Conservation (phyloP, 148 eudicot species). For the Beta vulgaris region DNA sequence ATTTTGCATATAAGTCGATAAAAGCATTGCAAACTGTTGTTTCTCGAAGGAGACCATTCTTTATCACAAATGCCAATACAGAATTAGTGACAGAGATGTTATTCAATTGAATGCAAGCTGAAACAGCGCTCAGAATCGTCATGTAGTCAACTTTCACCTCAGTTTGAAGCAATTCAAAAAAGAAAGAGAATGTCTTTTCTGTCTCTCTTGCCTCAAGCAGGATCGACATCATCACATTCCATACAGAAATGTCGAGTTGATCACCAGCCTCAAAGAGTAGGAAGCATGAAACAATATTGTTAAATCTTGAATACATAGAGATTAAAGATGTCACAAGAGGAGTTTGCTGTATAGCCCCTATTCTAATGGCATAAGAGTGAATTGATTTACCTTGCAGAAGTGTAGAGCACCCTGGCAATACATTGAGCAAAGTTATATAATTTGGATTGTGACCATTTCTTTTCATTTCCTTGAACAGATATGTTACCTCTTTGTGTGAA, state of each 20-base stretch:
- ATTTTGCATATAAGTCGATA: conserved; percentile 47
- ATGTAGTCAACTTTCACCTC: conserved; percentile 44
- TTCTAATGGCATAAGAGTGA: conserved; percentile 47
- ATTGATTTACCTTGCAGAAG: conserved; percentile 49
- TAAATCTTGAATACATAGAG: conserved; percentile 59
- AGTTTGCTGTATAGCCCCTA: conserved; percentile 31
- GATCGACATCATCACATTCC: conserved; percentile 63
- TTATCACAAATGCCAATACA: conserved; percentile 32
- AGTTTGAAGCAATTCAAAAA: conserved; percentile 36
- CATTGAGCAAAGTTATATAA: conserved; percentile 50
- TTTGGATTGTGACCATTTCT: conserved; percentile 41
- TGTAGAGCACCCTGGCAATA: conserved; percentile 41
- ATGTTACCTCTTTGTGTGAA: conserved; percentile 28
- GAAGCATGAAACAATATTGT: conserved; percentile 35
- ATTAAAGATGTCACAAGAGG: conserved; percentile 64
- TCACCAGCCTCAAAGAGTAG: conserved; percentile 45
- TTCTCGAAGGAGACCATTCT: conserved; percentile 45
- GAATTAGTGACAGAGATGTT: conserved; percentile 33
- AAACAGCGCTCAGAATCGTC: conserved; percentile 47
- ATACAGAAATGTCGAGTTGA: conserved; percentile 41
- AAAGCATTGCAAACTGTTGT: conserved; percentile 44
- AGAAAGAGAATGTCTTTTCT: conserved; percentile 31
- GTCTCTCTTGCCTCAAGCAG: conserved; percentile 36
- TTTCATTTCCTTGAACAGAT: conserved; percentile 40
- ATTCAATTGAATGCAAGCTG: conserved; percentile 45